Percentiles rank a stretch among this genome's conserved stretches.
Conservation (phyloP, 108 stramenopile species). For the Conticribra guillardii region DNA sequence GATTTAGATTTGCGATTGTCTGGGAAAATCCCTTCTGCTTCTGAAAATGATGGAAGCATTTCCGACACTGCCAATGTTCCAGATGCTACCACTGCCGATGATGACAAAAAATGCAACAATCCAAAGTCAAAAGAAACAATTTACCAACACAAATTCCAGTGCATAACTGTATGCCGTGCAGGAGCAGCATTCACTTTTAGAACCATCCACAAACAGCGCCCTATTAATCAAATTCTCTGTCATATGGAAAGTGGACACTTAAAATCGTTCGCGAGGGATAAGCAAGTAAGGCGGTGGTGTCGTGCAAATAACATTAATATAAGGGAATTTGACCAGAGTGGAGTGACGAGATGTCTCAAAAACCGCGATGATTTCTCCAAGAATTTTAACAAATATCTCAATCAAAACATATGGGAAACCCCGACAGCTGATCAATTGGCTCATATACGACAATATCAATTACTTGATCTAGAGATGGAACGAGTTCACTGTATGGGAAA, state of each 20-base stretch:
- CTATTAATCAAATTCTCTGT: conserved; percentile 60
- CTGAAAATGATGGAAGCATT: too few species aligned
- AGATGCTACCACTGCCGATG: neutral
- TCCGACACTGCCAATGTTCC: too few species aligned
- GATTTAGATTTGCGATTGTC: conserved; percentile 59
- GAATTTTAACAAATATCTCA: conserved; percentile 54
- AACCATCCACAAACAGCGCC: conserved; percentile 49
- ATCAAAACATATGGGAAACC: conserved; percentile 46
- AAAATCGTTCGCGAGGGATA: conserved; percentile 66
- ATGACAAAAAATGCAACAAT: neutral
- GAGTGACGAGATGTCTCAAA: conserved; percentile 62
- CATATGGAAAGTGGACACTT: conserved; percentile 76
- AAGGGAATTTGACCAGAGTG: conserved; percentile 65
- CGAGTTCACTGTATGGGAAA: conserved; percentile 35
- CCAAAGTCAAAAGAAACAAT: neutral
- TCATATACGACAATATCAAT: conserved; percentile 12
- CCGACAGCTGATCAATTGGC: conserved; percentile 29
- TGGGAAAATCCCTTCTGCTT: conserved; percentile 1
- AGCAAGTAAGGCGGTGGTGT: conserved; percentile 68
- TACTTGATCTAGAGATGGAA: conserved; percentile 20
- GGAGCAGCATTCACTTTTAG: conserved; percentile 50
- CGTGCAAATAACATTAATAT: conserved; percentile 47
- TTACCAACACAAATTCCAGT: conserved; percentile 51
- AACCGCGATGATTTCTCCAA: conserved; percentile 61
- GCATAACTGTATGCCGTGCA: conserved; percentile 60